These are phyloP conservation scores for Starmerella scarabaei DNA, from an alignment of 805 yeast species.

Conservation along the genomic window DNA sequence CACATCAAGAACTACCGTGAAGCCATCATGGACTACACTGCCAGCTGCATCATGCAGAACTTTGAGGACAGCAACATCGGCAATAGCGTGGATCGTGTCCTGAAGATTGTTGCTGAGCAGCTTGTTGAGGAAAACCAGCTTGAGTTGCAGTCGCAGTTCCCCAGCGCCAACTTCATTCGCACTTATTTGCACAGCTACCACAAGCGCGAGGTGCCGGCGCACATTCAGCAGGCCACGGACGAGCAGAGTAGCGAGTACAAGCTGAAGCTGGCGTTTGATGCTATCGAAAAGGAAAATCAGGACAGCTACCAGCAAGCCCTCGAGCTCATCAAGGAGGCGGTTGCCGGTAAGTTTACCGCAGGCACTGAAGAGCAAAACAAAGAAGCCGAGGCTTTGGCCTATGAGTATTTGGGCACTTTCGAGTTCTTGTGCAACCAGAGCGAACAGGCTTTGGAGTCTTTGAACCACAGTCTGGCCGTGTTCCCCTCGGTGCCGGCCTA, in stretches of 20 bases:
- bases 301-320: slow-evolving; percentile 55
- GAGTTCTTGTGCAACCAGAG: slow-evolving; percentile 68
- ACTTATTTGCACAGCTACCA: slow-evolving; percentile 82
- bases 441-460: slow-evolving; percentile 46
- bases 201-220: slow-evolving; percentile 37
- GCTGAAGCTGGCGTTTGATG: slow-evolving; percentile 51
- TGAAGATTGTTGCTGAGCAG: slow-evolving; percentile 65
- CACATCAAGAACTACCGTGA: slow-evolving; percentile 62
- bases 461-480: slow-evolving; percentile 52
- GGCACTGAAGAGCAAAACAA: slow-evolving; percentile 1
- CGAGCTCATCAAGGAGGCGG: slow-evolving; percentile 31
- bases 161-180: slow-evolving; percentile 47
- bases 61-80: slow-evolving; percentile 67
- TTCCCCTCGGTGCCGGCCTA: slow-evolving; percentile 65
- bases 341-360: slow-evolving; percentile 18
- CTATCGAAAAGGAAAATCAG: slow-evolving; percentile 35
- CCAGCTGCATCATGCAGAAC: slow-evolving; percentile 74
- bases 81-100: slow-evolving; percentile 71
- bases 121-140: slow-evolving; percentile 40
- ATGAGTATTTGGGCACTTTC: slow-evolving; percentile 73
- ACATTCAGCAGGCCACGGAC: slow-evolving; percentile 36
- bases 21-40: slow-evolving; percentile 84
- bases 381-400: slow-evolving; percentile 48
- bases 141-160: slow-evolving; percentile 28
- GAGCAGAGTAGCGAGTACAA: slow-evolving; percentile 49